Base-by-base conservation (phyloP, 2,329 filamentous ascomycete species). In the Fusarium subtropicale region DNA sequence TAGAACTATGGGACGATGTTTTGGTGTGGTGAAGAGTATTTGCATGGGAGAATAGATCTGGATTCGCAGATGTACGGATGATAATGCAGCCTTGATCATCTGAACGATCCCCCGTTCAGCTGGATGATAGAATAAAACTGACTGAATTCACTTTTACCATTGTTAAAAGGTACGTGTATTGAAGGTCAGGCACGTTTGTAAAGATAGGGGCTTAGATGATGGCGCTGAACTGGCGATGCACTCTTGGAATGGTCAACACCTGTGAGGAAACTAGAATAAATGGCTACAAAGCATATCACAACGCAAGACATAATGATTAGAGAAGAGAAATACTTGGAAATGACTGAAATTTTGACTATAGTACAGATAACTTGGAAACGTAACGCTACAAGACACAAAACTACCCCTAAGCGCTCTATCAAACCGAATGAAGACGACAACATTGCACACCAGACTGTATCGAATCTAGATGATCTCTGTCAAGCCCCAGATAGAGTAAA, bases 181-280 rank as follows among this genome's bases (percentile, higher is more conserved):
- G 7, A 46, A 15, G 28, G 20, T 13, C 18, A 22, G 4, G 8
- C 18, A 31, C 18, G 10, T 20, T 20, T 4, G 26, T 20, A 15
- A 2, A 46, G 5, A 15, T 3, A 8, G 13, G n/a, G 24, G 28
- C 2, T 5, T 7, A 13, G 8, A 46, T 11, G 18, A 6, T 31
- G 7, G 31, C 13, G 10, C 28, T 31, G 28, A 22, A 16, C 7
- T 16, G 44, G 2, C 20, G 13, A 46, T 46, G 12, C 12, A 22
- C 6, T 9, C 18, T 20, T 6, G 5, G 7, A 20, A 12, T 15
- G 44, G 12, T 10, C 12, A 6, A 28, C 1, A 7, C 44, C 4
- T 9, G 3, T 15, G 4, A 5, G 20, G 16, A 5, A 5, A 10
- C 4, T 8, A 10, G 1, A n/a, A 9, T 8, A 1, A 9, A 7